Evolutionary conservation across 2,329 filamentous ascomycete genomes (phyloP), one percentile per base, ranked within the genome.

Genomic region (Metarhizium brunneum): DNA sequence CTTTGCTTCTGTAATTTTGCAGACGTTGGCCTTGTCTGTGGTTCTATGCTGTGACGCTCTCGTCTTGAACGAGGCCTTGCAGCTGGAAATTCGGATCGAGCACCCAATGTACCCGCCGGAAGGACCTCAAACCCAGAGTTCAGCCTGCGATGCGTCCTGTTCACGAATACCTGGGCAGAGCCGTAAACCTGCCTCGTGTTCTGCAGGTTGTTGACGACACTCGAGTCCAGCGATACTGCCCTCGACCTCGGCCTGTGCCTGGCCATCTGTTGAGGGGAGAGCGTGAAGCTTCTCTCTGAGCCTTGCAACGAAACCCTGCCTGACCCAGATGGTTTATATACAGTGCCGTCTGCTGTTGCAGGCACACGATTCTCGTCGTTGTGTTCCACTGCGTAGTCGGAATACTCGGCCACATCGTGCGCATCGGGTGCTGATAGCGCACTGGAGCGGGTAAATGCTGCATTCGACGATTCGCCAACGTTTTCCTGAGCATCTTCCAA

Each of bases 101-200:
- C 42, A 10, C 56, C 59, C 2, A 60, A 53, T 13, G 51, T 47
- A 2, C 56, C 57, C 13, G 54, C 57, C 6, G 60, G 58, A n/a
- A 58, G 53, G 4, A 58, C 48, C 25, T 60, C 59, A 30, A 61
- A 59, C 25, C 56, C 58, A 36, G 53, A 16, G 20, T 54, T 56
- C 25, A 29, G 42, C 4, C 45, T 52, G 43, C 58, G 47, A 36
- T 42, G 53, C 18, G 42, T 52, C 18, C 35, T 52, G 50, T 60
- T 58, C 40, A 54, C 55, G 38, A 54, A 61, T 20, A 57, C 56
- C 20, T 53, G 54, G 25, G 56, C 58, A n/a, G 56, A 51, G 35
- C 58, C 58, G 45, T 59, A 56, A 2, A 42, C 20, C 16, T 47
- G 54, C 7, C 53, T 42, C 14, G 47, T 40, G 30, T 36, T 10